Evolutionary conservation across 805 yeast species (phyloP), one percentile per base, ranked within the genome.

Genomic region (Candida alai): DNA sequence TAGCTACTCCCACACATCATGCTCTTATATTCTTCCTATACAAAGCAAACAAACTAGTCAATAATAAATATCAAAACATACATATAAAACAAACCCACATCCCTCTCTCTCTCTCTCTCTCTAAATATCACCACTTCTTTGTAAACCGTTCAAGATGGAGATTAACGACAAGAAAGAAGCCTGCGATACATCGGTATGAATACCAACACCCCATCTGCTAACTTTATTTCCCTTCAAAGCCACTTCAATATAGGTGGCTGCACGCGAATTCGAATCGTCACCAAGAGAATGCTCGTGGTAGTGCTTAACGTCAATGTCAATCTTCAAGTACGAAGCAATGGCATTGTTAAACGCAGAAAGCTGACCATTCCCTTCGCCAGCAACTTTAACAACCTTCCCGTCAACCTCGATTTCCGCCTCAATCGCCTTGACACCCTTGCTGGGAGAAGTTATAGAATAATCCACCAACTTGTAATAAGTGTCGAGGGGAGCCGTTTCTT

Each of bases 141-240:
- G 45, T 40, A 74, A 56, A 31, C 63, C 62, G 50, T 84, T 84
- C 33, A 83, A 65, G 37, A 82, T 70, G 13, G 89, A 77, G 27
- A 80, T 52, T 42, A 83, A 69, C 11, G 90, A 76, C 47, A 74
- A 71, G 49, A 85, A 74, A 5, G 95, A 80, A 30, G 96, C 93
- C 52, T 80, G 82, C 17, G 95, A 81, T 35, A 85, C 93, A 62
- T 89, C 95, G 60, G 80, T 90, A 55, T 86, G 81, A 42, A 87
- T 78, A 52, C 96, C 97, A 39, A 89, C 89, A 62, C 97, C 97
- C 96, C 96, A 89, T 49, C 36, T 51, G 32, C 51, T 63, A 51
- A 42, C 68, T 30, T 63, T 58, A 35, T 63, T 65, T 28, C 58
- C 59, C 8, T 20, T 12, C 15, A 62, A 39, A 15, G 36, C 17